phyloP scores from a whole-genome alignment of 1,139 yeast genomes.

The Yamadazyma atlantica region DNA sequence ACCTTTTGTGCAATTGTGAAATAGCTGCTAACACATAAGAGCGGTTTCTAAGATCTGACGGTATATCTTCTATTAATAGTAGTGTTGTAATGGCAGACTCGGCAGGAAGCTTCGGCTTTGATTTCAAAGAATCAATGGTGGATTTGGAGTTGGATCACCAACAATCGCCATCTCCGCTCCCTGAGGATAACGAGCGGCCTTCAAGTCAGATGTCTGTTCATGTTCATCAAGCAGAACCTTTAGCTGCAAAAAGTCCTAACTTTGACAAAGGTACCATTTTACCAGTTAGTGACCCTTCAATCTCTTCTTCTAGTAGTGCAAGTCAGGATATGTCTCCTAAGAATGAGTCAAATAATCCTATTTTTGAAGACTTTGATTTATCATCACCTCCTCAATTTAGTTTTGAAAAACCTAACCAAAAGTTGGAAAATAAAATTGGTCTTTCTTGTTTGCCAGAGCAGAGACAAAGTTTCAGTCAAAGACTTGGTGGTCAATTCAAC shows the following conservation, averaged over 20 bases:
- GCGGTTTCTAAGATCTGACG: too few relatives aligned
- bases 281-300: background rate
- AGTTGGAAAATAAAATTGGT: slow-evolving; percentile 17
- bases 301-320: background rate
- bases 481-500: slow-evolving; percentile 45
- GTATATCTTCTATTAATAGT: too few relatives aligned
- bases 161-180: too few relatives aligned
- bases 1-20: background rate
- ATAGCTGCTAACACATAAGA: background rate
- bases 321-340: background rate
- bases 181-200: background rate
- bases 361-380: background rate
- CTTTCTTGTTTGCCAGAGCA: slow-evolving; percentile 28
- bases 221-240: slow-evolving; percentile 2
- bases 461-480: slow-evolving; percentile 17
- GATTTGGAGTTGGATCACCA: background rate
- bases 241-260: background rate
- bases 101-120: background rate
- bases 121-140: background rate
- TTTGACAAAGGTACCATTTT: background rate
- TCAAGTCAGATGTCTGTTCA: slow-evolving; percentile 2
- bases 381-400: background rate
- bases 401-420: background rate
- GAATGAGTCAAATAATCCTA: background rate
- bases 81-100: background rate